Evolutionary conservation across 2,329 filamentous ascomycete species (phyloP).

Genomic region (Pseudogymnoascus sp.): DNA sequence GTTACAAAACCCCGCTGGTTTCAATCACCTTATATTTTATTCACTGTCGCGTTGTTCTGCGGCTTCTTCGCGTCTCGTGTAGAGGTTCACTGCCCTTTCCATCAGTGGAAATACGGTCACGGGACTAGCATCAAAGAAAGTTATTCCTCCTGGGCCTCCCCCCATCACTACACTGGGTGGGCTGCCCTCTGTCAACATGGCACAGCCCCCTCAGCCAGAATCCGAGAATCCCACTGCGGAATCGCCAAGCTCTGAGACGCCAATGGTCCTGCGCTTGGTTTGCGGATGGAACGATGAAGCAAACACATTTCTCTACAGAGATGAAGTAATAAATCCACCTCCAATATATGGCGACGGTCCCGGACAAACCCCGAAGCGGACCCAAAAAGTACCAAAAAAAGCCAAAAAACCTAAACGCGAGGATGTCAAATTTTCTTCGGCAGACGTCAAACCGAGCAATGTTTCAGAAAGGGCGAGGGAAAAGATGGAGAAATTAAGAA

Average conservation of each 20-base stretch:
- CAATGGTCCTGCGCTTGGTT: neutral
- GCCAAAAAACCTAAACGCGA: neutral
- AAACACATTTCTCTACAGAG: slow-evolving; percentile 3
- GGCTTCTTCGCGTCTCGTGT: neutral
- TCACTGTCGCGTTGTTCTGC: neutral
- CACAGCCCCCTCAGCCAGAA: neutral
- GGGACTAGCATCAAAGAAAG: slow-evolving; percentile 5
- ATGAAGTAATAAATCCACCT: neutral
- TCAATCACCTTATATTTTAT: neutral
- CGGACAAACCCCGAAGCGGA: neutral
- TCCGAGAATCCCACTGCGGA: neutral
- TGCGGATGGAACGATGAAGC: neutral
- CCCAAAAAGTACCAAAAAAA: neutral
- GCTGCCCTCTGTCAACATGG: slow-evolving; percentile 6
- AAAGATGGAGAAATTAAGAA: neutral
- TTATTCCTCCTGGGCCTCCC: neutral
- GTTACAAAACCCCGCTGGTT: neutral
- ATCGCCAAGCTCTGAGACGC: neutral
- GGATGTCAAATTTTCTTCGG: neutral
- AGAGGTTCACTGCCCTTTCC: neutral
- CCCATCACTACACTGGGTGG: neutral
- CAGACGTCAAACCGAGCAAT: neutral
- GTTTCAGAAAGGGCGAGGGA: neutral
- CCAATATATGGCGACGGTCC: neutral
- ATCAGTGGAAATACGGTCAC: neutral